phyloP scores from a whole-genome alignment of 78 protist species.

The Emiliania huxleyi region DNA sequence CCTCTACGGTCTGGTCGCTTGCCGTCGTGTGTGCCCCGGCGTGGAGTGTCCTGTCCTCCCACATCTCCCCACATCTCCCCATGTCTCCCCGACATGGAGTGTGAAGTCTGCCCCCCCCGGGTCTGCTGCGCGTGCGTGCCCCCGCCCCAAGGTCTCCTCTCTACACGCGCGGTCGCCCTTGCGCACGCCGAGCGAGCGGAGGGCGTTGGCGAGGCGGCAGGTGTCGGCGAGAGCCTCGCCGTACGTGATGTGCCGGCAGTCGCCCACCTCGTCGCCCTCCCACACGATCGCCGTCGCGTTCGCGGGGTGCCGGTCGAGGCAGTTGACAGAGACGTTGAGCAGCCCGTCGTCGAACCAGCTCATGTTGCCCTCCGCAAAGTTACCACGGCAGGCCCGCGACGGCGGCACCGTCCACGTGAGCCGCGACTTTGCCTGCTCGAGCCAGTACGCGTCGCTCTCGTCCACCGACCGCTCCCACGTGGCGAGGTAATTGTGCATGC shows the following conservation, averaged over 20 bases:
- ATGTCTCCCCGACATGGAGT: too few species aligned
- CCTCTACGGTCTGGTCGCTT: too few species aligned
- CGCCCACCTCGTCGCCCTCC: conserved; percentile 25
- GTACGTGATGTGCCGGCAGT: not conserved
- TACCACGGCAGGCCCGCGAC: not conserved
- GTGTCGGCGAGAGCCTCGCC: conserved; percentile 6
- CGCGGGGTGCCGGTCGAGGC: conserved; percentile 77
- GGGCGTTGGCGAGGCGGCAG: not conserved
- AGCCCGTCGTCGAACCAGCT: not conserved
- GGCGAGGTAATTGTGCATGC: not conserved
- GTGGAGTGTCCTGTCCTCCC: too few species aligned
- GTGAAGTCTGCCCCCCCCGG: too few species aligned
- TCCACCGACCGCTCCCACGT: not conserved
- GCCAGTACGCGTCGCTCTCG: not conserved
- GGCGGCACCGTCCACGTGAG: not conserved
- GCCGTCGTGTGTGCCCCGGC: too few species aligned
- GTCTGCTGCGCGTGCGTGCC: too few species aligned
- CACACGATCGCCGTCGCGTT: conserved; percentile 39
- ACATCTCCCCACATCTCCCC: too few species aligned
- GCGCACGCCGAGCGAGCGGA: conserved; percentile 2
- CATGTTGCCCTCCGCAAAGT: not conserved
- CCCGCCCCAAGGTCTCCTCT: too few species aligned
- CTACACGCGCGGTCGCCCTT: conserved; percentile 87
- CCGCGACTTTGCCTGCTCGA: not conserved
- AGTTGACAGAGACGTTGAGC: conserved; percentile 43